Conservation (phyloP, 495 filamentous ascomycete genomes). For the Pyrenopolyporus hunteri region DNA sequence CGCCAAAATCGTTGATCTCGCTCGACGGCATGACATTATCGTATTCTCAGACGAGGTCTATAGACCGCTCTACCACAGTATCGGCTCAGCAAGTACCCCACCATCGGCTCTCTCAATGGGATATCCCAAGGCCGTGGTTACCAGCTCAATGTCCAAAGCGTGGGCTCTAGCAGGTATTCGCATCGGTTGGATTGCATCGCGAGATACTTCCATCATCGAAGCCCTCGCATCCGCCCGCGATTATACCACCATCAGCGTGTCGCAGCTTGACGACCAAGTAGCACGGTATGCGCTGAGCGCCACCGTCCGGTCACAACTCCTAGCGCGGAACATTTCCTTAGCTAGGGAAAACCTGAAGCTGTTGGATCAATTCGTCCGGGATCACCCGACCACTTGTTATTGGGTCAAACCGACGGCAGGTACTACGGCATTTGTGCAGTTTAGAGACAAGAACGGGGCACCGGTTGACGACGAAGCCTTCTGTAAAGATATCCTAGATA, state of each 20-base stretch:
- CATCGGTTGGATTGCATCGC: conserved; percentile 81
- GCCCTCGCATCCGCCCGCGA: conserved; percentile 70
- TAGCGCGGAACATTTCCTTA: conserved; percentile 72
- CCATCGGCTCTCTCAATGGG: conserved; percentile 73
- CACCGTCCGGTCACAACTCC: conserved; percentile 67
- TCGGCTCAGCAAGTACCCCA: conserved; percentile 62
- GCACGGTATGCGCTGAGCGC: conserved; percentile 74
- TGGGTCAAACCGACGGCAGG: conserved; percentile 80
- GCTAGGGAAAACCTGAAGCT: conserved; percentile 73
- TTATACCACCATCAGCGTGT: conserved; percentile 87
- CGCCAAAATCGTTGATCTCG: conserved; percentile 67
- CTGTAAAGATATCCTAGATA: conserved; percentile 70
- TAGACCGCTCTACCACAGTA: conserved; percentile 80
- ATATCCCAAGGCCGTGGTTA: conserved; percentile 73
- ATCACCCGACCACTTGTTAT: conserved; percentile 64
- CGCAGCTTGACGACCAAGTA: conserved; percentile 79
- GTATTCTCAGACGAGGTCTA: conserved; percentile 87
- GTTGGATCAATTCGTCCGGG: conserved; percentile 70
- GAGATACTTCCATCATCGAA: conserved; percentile 66
- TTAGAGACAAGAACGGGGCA: conserved; percentile 64
- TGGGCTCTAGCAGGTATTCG: conserved; percentile 85
- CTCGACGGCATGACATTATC: conserved; percentile 64
- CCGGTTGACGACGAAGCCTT: conserved; percentile 75
- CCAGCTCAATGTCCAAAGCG: conserved; percentile 85
- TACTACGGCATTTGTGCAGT: conserved; percentile 81